Evolutionary conservation across 208 protist genomes (phyloP), one percentile per base, ranked within the genome.

Genomic region (Porcisia hertigi): DNA sequence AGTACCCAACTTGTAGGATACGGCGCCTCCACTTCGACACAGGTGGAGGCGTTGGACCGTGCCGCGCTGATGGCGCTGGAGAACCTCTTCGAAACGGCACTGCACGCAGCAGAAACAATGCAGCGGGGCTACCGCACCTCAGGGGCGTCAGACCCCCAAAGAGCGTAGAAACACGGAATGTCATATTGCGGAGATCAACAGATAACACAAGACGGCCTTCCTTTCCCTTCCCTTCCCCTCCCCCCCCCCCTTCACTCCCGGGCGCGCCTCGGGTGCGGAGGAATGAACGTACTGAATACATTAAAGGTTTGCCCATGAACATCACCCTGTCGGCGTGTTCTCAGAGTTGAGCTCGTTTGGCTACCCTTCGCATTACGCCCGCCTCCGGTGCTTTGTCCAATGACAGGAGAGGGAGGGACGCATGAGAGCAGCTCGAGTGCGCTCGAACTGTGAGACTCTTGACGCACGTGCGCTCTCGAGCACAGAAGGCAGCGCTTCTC

Each of bases 1-100:
- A 84, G 89, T 52, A 82, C 83, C 25, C 93, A 97, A 76, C 73
- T 97, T 16, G 84, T 95, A 14, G 93, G 93, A 49, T 93, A 88
- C 75, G 93, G 86, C 23, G 79, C 34, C 36, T 87, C 75, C 73
- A 74, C 60, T 62, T 74, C 64, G 30, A 75, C 74, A 9, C 62
- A 82, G 36, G 25, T 76, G 2, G 80, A 89, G 18, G 93, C 93
- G 16, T 73, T 96, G 57, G 69, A 97, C 63, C 78, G 70, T 39
- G 93, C 93, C 3, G 77, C 90, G 3, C 23, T 91, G 1, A 81
- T 86, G 81, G 86, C 86, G 53, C 74, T 90, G 60, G 78, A 88
- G 64, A 86, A 90, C 62, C 60, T 90, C 49, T 86, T 81, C 62
- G 73, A 79, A 34, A 67, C 58, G 18, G 72, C 70, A 14, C 64